These are phyloP conservation scores for Phylloporus arenicola DNA, from an alignment of 768 basidiomycete species.

Conservation along the genomic window DNA sequence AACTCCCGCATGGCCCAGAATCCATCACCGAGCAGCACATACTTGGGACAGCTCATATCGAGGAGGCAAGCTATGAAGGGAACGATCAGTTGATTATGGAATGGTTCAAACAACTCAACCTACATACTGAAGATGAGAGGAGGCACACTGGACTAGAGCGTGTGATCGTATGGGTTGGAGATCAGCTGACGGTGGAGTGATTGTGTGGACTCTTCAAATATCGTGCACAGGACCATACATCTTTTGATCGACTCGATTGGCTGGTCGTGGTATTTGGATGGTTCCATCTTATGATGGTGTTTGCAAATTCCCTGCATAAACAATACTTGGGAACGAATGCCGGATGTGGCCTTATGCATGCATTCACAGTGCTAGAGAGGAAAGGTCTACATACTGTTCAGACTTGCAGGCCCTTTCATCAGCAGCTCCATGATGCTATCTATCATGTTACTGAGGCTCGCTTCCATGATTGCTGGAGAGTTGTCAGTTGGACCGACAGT, in stretches of 20 bases:
- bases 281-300: conserved; percentile 39
- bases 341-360: conserved; percentile 14
- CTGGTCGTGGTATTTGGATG: no score
- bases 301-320: no score
- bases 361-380: conserved; percentile 17
- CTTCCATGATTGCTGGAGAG: conserved; percentile 31
- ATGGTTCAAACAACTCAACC: conserved; percentile 8
- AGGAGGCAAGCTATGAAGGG: conserved; percentile 38
- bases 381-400: conserved; percentile 10
- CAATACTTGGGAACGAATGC: conserved; percentile 21
- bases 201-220: conserved; percentile 33
- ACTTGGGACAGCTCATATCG: not conserved
- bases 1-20: not conserved
- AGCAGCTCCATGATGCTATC: conserved; percentile 29
- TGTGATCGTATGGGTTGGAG: conserved; percentile 32
- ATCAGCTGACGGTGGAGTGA: conserved; percentile 36
- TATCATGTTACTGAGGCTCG: conserved; percentile 35
- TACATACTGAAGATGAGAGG: conserved; percentile 12
- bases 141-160: conserved; percentile 15
- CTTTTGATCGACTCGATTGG: conserved; percentile 36
- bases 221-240: conserved; percentile 34
- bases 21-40: not conserved
- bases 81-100: conserved; percentile 24
- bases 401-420: conserved; percentile 19
- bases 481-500: conserved; percentile 15